Evolutionary conservation across 202 grass and related monocot genomes (phyloP).

Genomic region (Dendrocalamus latiflorus): DNA sequence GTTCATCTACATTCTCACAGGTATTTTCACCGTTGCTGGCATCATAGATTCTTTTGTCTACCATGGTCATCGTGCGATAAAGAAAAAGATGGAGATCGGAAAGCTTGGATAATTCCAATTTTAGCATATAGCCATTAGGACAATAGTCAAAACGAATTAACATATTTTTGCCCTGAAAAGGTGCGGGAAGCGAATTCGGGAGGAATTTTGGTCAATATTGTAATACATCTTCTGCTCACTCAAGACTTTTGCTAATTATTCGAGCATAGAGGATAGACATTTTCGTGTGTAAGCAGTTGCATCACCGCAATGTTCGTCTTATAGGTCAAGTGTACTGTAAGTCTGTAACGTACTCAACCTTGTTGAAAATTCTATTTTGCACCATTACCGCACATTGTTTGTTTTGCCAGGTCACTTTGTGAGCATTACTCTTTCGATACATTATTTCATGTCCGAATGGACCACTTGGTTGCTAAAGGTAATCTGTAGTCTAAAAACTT

Average conservation of each 20-base stretch:
- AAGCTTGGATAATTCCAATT: slow-evolving; percentile 45
- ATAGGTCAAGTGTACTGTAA: background rate
- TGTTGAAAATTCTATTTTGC: background rate
- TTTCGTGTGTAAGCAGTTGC: background rate
- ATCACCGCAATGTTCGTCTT: background rate
- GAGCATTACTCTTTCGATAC: background rate
- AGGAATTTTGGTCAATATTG: slow-evolving; percentile 36
- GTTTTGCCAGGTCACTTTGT: background rate
- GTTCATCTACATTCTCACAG: slow-evolving; percentile 28
- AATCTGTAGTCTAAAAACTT: background rate
- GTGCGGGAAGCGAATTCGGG: background rate
- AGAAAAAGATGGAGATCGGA: slow-evolving; percentile 93
- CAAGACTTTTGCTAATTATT: slow-evolving; percentile 11
- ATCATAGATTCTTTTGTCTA: slow-evolving; percentile 96
- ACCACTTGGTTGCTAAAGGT: background rate
- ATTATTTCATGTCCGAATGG: background rate
- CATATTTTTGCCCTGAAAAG: slow-evolving; percentile 14
- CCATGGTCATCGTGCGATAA: slow-evolving; percentile 85
- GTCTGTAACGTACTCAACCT: background rate
- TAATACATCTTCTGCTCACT: background rate
- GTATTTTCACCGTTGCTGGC: slow-evolving; percentile 88
- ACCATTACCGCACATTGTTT: background rate
- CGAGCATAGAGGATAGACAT: background rate
- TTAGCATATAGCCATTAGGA: slow-evolving; percentile 18
- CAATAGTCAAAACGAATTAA: slow-evolving; percentile 11